These are phyloP conservation scores for Eucommia ulmoides DNA, from an alignment of 257 asterid genomes.

Conservation along the genomic window DNA sequence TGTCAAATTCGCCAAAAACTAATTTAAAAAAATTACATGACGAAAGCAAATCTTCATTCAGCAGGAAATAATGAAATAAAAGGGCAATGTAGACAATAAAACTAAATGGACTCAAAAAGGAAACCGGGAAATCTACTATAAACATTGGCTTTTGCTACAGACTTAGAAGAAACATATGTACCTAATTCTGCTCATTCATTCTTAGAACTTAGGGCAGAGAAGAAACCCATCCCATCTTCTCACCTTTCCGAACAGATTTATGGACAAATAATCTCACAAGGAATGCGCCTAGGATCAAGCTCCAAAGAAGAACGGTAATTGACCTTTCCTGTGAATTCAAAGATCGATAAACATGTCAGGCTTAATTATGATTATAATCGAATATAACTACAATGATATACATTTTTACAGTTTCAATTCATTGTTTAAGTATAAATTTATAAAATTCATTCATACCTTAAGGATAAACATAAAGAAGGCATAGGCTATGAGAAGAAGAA, in stretches of 20 bases:
- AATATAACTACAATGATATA: not conserved
- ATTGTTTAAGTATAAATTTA: not conserved
- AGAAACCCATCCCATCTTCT: slow-evolving; percentile 9
- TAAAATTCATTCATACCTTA: slow-evolving; percentile 24
- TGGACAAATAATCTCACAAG: slow-evolving; percentile 18
- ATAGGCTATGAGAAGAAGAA: slow-evolving; percentile 23
- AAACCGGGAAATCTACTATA: not conserved
- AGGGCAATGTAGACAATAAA: not conserved
- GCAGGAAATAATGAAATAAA: not conserved
- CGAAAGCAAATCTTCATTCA: not conserved
- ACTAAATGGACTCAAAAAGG: not conserved
- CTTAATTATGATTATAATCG: slow-evolving; percentile 6
- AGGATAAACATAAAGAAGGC: slow-evolving; percentile 19
- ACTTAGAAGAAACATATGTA: slow-evolving; percentile 1
- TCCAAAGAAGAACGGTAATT: slow-evolving; percentile 24
- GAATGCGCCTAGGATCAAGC: slow-evolving; percentile 26
- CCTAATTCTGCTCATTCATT: slow-evolving; percentile 1
- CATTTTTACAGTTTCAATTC: not conserved
- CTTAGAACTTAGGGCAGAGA: slow-evolving; percentile 3
- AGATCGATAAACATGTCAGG: slow-evolving; percentile 3
- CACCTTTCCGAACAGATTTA: slow-evolving; percentile 58
- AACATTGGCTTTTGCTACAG: not conserved
- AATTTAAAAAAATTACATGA: no score
- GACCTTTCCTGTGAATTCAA: slow-evolving; percentile 25
- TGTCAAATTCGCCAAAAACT: no score